Percentiles rank a stretch among this genome's conserved stretches.
Conservation (phyloP, 225 moss, liverwort and hornwort species). For the Pleurozium schreberi region DNA sequence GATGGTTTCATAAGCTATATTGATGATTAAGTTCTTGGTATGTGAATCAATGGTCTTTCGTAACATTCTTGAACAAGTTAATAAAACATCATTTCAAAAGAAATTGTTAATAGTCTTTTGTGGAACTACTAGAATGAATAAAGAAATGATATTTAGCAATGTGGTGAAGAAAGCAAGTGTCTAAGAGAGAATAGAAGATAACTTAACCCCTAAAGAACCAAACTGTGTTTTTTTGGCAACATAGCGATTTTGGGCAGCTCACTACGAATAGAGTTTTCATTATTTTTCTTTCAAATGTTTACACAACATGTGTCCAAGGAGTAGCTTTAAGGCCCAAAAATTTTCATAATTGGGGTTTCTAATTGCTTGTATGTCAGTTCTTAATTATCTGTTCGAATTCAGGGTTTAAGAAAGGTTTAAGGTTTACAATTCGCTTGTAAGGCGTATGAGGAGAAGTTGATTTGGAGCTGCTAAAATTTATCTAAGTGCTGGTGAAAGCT, state of each 20-base stretch:
- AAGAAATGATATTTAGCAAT: background rate
- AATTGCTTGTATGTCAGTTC: background rate
- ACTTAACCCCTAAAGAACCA: too few relatives aligned
- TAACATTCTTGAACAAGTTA: background rate
- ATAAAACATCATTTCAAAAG: background rate
- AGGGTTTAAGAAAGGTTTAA: constrained; percentile 26
- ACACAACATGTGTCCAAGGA: too few relatives aligned
- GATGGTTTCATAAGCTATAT: background rate
- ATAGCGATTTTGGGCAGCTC: too few relatives aligned
- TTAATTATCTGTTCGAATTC: background rate
- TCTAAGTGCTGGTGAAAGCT: background rate
- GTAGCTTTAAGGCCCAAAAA: too few relatives aligned
- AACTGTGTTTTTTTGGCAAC: too few relatives aligned
- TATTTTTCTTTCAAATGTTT: too few relatives aligned
- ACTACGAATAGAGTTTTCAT: too few relatives aligned
- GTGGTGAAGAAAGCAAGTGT: background rate
- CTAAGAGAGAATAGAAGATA: background rate
- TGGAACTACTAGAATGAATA: background rate
- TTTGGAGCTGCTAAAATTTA: background rate
- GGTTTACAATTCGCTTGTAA: background rate
- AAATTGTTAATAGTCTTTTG: background rate
- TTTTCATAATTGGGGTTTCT: background rate
- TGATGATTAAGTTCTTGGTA: background rate
- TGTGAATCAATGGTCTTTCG: background rate
- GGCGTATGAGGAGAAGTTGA: background rate